Base-by-base conservation (phyloP, 225 moss, liverwort and hornwort species). In the Sphagnum contortum region DNA sequence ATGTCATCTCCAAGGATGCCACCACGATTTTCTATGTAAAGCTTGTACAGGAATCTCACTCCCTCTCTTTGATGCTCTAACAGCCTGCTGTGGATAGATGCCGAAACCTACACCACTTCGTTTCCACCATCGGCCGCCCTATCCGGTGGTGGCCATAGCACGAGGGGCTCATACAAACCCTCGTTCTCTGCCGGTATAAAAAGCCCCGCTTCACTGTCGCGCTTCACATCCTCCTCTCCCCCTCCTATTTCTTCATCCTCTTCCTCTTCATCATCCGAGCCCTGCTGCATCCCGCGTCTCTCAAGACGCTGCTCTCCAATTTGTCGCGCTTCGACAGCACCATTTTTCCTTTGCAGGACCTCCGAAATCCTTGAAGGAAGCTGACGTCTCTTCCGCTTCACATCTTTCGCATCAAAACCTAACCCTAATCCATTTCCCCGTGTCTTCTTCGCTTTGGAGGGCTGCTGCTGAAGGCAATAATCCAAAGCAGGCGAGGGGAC, bases 1-100 rank as follows among this genome's bases (percentile, higher is more conserved):
- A 92, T 96, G 73, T 96, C 96, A 67, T 96, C 92, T 64, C 90
- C 92, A 48, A 96, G 77, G 66, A 96, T 82, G 14, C 96, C 96
- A 52, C 96, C 96, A 50, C 78, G 66, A 9, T 80, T 73, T 12
- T 89, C 81, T 66, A 79, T 80, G 74, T 90, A 89, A 8, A 87
- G 75, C 65, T 70, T 75, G 73, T 92, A 90, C 4, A 96, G 72
- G 59, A 96, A 92, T 64, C 65, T 75, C 63, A 96, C 87, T 12
- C 96, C 96, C 47, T 80, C 81, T 47, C 96, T 85, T 57, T 96
- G 96, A 72, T 96, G 90, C 9, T 85, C 87, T 45, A 96, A 80
- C 49, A 96, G 77, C n/a, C 92, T 83, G 4, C 86, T 83, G 64
- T 88, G 90, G 50, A 96, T 96, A 13, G 90, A 87, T 13, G 87